These are phyloP conservation scores for Sordariomycetes sp. DNA, from an alignment of 2,329 filamentous ascomycete genomes.

Conservation along the genomic window DNA sequence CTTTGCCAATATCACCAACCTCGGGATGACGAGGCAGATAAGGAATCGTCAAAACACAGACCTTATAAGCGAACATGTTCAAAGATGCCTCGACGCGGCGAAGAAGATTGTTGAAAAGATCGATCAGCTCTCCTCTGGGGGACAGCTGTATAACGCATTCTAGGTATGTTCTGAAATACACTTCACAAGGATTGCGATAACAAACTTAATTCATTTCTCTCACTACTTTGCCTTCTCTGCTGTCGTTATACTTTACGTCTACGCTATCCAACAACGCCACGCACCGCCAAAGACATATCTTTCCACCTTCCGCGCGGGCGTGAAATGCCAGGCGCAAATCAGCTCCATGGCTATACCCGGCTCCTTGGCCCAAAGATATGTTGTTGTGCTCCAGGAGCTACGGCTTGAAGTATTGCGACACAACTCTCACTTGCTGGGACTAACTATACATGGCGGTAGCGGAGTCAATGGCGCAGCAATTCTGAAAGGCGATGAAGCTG, in stretches of 20 bases:
- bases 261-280: conserved; percentile 21
- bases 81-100: conserved; percentile 22
- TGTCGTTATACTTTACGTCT: conserved; percentile 28
- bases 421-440: background rate
- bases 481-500: background rate
- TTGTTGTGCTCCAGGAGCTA: conserved; percentile 24
- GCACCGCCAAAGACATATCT: conserved; percentile 12
- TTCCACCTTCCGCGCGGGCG: conserved; percentile 17
- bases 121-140: conserved; percentile 9
- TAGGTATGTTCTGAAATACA: conserved; percentile 17
- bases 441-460: background rate
- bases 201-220: conserved; percentile 14
- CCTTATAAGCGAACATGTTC: conserved; percentile 9
- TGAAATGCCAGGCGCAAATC: conserved; percentile 24
- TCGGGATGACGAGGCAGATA: conserved; percentile 11
- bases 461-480: background rate
- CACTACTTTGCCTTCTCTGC: conserved; percentile 31
- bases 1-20: conserved; percentile 16
- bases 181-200: background rate
- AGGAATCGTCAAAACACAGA: background rate
- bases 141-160: conserved; percentile 23
- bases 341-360: conserved; percentile 16
- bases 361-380: conserved; percentile 24
- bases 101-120: conserved; percentile 22
- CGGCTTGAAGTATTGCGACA: conserved; percentile 10